Base-by-base conservation (phyloP, 257 asterid species). In the Ligustrum vulgare region DNA sequence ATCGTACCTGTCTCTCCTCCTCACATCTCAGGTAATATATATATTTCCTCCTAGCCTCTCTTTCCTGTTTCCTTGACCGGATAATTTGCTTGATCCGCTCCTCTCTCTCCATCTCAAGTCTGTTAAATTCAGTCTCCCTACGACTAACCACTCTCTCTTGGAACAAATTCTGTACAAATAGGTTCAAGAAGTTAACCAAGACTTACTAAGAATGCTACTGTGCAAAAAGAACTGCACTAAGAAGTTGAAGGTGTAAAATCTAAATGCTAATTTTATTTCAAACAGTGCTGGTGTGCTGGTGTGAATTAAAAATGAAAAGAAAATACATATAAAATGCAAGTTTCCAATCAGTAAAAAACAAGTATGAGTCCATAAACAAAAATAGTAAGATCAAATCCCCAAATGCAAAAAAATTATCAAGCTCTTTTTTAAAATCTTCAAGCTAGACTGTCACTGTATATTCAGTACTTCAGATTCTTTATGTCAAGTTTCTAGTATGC, bases 41-140 rank as follows among this genome's bases (percentile, higher is more conserved):
- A 85, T 85, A 77, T 82, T 87, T 91, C 82, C 97, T 89, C 91
- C 72, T 84, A 9, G 86, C 80, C 47, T 87, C 93, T 83, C 94
- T 89, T 80, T 91, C 96, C 72, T 82, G 86, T 75, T 82, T 89
- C 60, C 96, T 84, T n/a, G 88, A 31, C 73, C 75, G 87, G 71
- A 89, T 81, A 64, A 86, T 82, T 81, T 87, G 89, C 66, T 72
- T 82, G 70, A 87, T 79, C 32, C 83, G 81, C 68, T 78, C 89
- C 72, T 71, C 81, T 39, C 93, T 88, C 82, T 91, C 96, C 67
- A 32, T 74, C 77, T 36, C 78, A 73, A 85, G 71, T 64, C 87
- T 80, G 74, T 41, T 80, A 74, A 75, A 78, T 68, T 88, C 94
- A 66, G 84, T 78, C 71, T 80, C 79, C 82, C 97, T 77, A 69